phyloP scores from a whole-genome alignment of 345 rosid genomes.

The Hibiscus tridactylites region DNA sequence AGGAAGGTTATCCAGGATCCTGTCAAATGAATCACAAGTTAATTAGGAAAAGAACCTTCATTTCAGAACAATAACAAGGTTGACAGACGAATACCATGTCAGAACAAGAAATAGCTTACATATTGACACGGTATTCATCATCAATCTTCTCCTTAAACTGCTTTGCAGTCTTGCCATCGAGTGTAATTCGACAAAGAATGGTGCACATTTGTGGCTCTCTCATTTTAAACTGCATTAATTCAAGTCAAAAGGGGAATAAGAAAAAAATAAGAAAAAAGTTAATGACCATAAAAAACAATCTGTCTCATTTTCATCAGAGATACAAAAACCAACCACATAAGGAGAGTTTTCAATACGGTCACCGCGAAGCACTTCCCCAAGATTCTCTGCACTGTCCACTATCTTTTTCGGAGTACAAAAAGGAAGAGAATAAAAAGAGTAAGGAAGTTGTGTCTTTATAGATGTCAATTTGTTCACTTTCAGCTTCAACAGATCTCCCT shows the following conservation, averaged over 20 bases:
- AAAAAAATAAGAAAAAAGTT: not conserved
- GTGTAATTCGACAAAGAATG: slow-evolving; percentile 38
- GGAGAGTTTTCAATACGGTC: not conserved
- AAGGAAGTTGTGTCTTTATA: not conserved
- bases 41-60: not conserved
- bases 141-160: slow-evolving; percentile 80
- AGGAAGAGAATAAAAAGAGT: not conserved
- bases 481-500: not conserved
- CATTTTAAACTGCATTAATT: slow-evolving; percentile 71
- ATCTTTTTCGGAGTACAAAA: not conserved
- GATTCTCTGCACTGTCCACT: not conserved
- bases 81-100: not conserved
- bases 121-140: slow-evolving; percentile 67
- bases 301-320: not conserved
- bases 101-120: not conserved
- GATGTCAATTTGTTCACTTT: not conserved
- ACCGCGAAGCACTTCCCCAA: not conserved
- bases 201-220: slow-evolving; percentile 79
- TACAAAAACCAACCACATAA: not conserved
- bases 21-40: not conserved
- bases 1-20: slow-evolving; percentile 2
- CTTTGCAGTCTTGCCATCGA: slow-evolving; percentile 58
- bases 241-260: not conserved
- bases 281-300: slow-evolving; percentile 5
- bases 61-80: not conserved